Conservation (phyloP, 768 basidiomycete species). For the Cyathus striatus region DNA sequence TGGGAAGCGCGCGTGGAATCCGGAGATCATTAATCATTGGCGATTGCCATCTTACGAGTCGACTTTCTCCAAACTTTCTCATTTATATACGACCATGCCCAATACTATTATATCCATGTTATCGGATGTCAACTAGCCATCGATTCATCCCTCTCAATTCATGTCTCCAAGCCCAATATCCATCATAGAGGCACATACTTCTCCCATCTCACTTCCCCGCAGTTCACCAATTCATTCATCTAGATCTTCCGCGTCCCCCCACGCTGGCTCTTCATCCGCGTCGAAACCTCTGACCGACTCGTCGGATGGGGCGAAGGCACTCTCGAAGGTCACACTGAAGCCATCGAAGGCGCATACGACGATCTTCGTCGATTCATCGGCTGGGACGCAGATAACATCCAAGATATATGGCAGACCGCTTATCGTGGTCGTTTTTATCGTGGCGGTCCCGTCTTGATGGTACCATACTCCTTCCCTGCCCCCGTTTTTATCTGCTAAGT, state of each 20-base stretch:
- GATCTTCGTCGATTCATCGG: constrained; percentile 61
- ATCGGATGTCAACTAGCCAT: no score
- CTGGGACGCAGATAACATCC: constrained; percentile 58
- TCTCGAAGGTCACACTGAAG: constrained; percentile 70
- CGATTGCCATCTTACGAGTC: no score
- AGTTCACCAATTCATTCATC: neutral
- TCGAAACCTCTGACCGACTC: constrained; percentile 57
- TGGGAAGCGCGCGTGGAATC: neutral
- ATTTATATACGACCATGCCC: no score
- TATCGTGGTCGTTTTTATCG: constrained; percentile 70
- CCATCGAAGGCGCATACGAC: constrained; percentile 59
- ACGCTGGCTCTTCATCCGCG: constrained; percentile 68
- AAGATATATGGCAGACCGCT: constrained; percentile 69
- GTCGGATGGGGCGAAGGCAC: constrained; percentile 77
- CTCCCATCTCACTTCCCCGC: neutral
- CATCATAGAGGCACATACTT: constrained; percentile 16
- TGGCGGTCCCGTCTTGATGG: constrained; percentile 70
- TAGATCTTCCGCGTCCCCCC: constrained; percentile 67
- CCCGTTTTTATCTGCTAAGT: neutral
- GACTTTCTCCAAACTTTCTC: neutral
- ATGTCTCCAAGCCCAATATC: constrained; percentile 12
- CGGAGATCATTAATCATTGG: no score
- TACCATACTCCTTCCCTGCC: constrained; percentile 8
- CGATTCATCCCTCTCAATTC: neutral
- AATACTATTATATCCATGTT: no score